Evolutionary conservation across 495 filamentous ascomycete species (phyloP).

Genomic region (Aspergillus haitiensis): DNA sequence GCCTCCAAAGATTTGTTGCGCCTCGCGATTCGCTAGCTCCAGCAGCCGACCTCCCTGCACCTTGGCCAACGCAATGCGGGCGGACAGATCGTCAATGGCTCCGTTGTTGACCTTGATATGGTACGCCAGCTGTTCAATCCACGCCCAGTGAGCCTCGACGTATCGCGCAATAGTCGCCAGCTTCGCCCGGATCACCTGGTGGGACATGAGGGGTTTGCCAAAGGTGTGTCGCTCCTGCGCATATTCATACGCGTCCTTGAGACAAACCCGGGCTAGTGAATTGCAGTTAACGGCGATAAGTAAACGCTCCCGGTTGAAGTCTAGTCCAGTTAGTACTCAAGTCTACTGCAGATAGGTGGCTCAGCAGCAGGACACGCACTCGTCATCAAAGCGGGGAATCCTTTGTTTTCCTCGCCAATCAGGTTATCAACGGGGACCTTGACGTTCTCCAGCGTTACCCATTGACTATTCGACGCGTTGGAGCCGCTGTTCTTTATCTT

Average conservation of each 20-base stretch:
- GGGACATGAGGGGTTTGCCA: conserved; percentile 2
- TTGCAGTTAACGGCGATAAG: conserved; percentile 2
- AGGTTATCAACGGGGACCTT: conserved; percentile 13
- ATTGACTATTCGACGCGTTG: not conserved
- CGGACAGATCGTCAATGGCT: not conserved
- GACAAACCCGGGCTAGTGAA: not conserved
- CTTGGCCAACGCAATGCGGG: conserved; percentile 3
- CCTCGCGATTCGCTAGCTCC: conserved; percentile 2
- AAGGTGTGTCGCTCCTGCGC: conserved; percentile 6
- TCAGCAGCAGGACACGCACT: too few relatives aligned
- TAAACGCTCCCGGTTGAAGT: conserved; percentile 12
- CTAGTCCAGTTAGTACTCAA: too few relatives aligned
- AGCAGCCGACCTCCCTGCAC: not conserved
- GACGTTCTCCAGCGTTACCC: conserved; percentile 6
- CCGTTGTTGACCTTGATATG: conserved; percentile 7
- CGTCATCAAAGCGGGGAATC: conserved; percentile 1
- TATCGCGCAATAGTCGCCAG: not conserved
- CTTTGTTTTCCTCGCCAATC: conserved; percentile 7
- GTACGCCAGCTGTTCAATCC: conserved; percentile 13
- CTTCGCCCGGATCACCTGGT: conserved; percentile 7
- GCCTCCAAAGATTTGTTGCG: conserved; percentile 4
- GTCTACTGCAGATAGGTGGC: too few relatives aligned
- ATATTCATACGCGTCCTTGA: not conserved
- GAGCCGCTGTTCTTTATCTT: conserved; percentile 8
- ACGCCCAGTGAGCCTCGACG: conserved; percentile 8